phyloP scores from a whole-genome alignment of 2,329 filamentous ascomycete genomes.

The Claviceps cyperi region DNA sequence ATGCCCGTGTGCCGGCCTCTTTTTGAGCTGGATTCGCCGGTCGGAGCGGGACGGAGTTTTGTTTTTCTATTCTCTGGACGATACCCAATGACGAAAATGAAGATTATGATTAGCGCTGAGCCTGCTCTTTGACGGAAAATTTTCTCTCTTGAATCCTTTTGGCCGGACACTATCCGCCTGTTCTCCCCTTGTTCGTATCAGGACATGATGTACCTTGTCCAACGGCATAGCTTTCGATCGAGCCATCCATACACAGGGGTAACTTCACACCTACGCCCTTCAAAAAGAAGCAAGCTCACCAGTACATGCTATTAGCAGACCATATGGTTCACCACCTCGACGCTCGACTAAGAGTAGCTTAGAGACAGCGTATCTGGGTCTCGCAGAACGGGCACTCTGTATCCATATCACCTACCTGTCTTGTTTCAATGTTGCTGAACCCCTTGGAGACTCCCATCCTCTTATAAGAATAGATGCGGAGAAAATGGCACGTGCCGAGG shows the following conservation, averaged over 20 bases:
- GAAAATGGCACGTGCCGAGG: too few species aligned
- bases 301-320: conserved; percentile 37
- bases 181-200: neutral
- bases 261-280: conserved; percentile 38
- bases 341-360: conserved; percentile 24
- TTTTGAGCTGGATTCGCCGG: neutral
- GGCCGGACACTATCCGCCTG: neutral
- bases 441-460: neutral
- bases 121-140: neutral
- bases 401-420: conserved; percentile 32
- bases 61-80: neutral
- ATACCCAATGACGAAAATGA: neutral
- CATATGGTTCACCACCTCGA: conserved; percentile 37
- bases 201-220: neutral
- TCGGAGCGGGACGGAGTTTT: neutral
- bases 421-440: conserved; percentile 16
- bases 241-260: conserved; percentile 23
- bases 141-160: neutral
- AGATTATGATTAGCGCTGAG: too few species aligned
- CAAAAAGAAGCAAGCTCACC: conserved; percentile 32
- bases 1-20: neutral
- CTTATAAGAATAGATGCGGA: too few species aligned
- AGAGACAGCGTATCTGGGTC: conserved; percentile 9
- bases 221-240: neutral
- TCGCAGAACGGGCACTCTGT: conserved; percentile 19